Percentiles rank a stretch among this genome's conserved stretches.
Conservation (phyloP, 768 basidiomycete species). For the Podaxis carcinomalis region DNA sequence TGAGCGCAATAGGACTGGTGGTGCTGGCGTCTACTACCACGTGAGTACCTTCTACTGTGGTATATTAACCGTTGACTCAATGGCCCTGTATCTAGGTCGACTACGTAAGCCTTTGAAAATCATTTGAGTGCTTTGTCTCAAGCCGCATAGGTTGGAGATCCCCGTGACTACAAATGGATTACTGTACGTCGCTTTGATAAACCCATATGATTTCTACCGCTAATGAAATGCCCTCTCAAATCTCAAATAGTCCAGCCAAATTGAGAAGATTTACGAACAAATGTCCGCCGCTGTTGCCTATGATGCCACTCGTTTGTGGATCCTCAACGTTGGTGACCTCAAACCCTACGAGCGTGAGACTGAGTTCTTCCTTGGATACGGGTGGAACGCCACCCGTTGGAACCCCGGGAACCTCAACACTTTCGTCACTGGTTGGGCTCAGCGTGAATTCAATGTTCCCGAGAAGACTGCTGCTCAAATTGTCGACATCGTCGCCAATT, state of each 20-base stretch:
- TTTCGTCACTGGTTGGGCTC: conserved; percentile 57
- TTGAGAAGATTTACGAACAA: conserved; percentile 63
- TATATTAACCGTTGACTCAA: neutral
- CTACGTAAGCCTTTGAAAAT: conserved; percentile 28
- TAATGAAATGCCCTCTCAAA: neutral
- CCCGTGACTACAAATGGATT: conserved; percentile 72
- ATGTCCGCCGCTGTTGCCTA: conserved; percentile 62
- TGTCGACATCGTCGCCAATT: conserved; percentile 48
- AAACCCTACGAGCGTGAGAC: conserved; percentile 71
- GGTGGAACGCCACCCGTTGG: conserved; percentile 58
- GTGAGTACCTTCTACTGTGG: conserved; percentile 25
- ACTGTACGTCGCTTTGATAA: conserved; percentile 31
- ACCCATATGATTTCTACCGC: no score
- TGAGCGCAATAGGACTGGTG: conserved; percentile 59
- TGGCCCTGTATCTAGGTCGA: conserved; percentile 31
- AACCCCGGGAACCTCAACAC: conserved; percentile 45
- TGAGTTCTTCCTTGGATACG: conserved; percentile 64
- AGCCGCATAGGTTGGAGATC: conserved; percentile 51
- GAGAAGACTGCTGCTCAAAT: conserved; percentile 35
- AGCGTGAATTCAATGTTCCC: conserved; percentile 56
- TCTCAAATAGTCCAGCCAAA: conserved; percentile 40
- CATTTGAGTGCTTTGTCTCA: neutral
- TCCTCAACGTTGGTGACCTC: conserved; percentile 73
- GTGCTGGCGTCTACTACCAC: conserved; percentile 71
- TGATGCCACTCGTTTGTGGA: conserved; percentile 58